phyloP scores from a whole-genome alignment of 179 eudicot genomes.

The Camellia oleifera region DNA sequence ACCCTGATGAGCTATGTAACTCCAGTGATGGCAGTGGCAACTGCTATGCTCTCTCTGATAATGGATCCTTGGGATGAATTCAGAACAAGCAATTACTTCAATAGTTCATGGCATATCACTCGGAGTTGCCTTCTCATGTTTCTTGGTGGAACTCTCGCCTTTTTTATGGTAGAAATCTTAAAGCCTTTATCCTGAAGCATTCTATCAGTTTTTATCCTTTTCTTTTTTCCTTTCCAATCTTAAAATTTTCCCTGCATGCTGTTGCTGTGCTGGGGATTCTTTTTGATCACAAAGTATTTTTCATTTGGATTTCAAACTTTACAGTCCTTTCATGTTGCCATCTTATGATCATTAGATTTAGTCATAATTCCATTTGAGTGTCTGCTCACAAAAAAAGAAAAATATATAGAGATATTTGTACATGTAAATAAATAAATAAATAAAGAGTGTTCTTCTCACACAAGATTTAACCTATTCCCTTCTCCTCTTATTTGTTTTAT shows the following conservation, averaged over 20 bases:
- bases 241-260: not conserved
- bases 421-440: no score
- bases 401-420: no score
- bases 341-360: conserved; percentile 15
- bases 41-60: conserved; percentile 70
- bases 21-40: conserved; percentile 84
- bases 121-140: conserved; percentile 89
- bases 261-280: no score
- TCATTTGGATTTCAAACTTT: not conserved
- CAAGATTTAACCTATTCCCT: conserved; percentile 8
- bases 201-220: not conserved
- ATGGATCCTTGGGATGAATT: conserved; percentile 94
- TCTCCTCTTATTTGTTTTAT: not conserved
- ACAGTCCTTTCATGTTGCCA: not conserved
- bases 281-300: not conserved
- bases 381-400: not conserved
- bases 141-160: conserved; percentile 94
- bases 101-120: conserved; percentile 64
- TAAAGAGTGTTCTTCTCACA: no score
- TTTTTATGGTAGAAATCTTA: conserved; percentile 65
- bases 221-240: not conserved
- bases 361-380: not conserved
- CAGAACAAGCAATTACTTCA: conserved; percentile 55
- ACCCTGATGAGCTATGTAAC: conserved; percentile 93
- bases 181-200: not conserved